These are phyloP conservation scores for Basidiobolus meristosporus DNA, from an alignment of 371 early-diverging fungal genomes.

Conservation along the genomic window DNA sequence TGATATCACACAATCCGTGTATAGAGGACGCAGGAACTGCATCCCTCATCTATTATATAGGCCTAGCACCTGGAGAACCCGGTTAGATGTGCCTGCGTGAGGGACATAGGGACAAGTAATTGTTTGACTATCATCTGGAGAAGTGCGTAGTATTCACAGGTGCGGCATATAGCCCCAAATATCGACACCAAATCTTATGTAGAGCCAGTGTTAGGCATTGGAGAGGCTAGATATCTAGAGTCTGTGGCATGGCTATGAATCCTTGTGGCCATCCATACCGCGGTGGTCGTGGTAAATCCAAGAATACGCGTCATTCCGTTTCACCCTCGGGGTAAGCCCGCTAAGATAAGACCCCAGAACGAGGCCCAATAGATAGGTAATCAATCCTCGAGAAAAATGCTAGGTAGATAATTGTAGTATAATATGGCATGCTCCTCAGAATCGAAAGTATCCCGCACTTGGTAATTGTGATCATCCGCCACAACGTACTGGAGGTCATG, in stretches of 20 bases:
- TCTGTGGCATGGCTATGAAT: constrained; percentile 98
- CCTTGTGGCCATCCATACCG: constrained; percentile 98
- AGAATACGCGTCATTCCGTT: constrained; percentile 79
- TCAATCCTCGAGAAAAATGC: constrained; percentile 56
- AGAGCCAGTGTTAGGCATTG: constrained; percentile 80
- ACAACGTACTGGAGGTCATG: too few relatives aligned
- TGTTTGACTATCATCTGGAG: constrained; percentile 73
- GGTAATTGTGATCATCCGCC: too few relatives aligned
- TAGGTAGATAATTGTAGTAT: too few relatives aligned
- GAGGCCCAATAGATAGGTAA: constrained; percentile 51
- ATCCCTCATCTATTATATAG: too few relatives aligned
- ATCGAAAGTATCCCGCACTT: too few relatives aligned
- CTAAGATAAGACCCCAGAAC: constrained; percentile 89
- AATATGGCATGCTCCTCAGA: too few relatives aligned
- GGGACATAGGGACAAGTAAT: too few relatives aligned
- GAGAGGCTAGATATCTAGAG: constrained; percentile 81
- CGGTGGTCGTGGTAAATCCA: constrained; percentile 93
- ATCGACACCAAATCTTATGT: constrained; percentile 74
- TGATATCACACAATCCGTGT: too few relatives aligned
- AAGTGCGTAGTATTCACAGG: constrained; percentile 81
- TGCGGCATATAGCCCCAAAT: constrained; percentile 73
- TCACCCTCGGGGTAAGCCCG: constrained; percentile 89
- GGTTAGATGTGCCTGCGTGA: too few relatives aligned
- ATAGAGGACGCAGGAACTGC: too few relatives aligned
- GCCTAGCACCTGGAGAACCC: too few relatives aligned